phyloP scores from a whole-genome alignment of 768 basidiomycete species.

The Auricularia heimuer region DNA sequence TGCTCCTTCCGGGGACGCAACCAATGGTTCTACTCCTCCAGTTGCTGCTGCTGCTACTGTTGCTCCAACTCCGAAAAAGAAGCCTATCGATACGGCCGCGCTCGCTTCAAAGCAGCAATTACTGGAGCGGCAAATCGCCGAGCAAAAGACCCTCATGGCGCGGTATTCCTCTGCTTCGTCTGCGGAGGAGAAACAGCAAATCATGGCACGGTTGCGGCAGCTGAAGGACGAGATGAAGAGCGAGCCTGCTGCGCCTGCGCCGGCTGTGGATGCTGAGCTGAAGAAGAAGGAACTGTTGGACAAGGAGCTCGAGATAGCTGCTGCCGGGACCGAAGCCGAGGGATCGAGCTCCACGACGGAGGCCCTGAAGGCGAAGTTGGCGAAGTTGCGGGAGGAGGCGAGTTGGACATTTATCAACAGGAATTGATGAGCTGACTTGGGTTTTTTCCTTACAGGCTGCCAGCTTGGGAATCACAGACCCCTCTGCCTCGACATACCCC shows the following conservation, averaged over 20 bases:
- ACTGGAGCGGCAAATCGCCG: constrained; percentile 72
- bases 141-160: constrained; percentile 80
- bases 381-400: constrained; percentile 73
- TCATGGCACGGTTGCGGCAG: constrained; percentile 67
- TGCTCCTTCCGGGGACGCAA: background rate
- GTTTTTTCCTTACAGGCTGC: constrained; percentile 42
- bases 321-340: constrained; percentile 21
- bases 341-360: constrained; percentile 44
- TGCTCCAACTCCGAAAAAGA: constrained; percentile 12
- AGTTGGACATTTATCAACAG: constrained; percentile 10
- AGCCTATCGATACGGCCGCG: constrained; percentile 15
- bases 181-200: constrained; percentile 63
- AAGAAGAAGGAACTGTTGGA: constrained; percentile 63
- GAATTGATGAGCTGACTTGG: constrained; percentile 1
- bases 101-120: constrained; percentile 68
- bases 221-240: constrained; percentile 71
- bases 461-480: constrained; percentile 57
- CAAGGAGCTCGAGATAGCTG: constrained; percentile 63
- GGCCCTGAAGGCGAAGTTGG: constrained; percentile 63
- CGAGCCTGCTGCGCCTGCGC: constrained; percentile 16
- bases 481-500: constrained; percentile 23
- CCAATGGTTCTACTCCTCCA: background rate
- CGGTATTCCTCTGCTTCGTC: constrained; percentile 50
- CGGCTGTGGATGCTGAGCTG: constrained; percentile 37
- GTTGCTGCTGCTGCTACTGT: constrained; percentile 22